A percentile compares a stretch with the other conserved stretches of the same genome.
phyloP scores from a whole-genome alignment of 768 basidiomycete species.

The Calocybe cyanea region DNA sequence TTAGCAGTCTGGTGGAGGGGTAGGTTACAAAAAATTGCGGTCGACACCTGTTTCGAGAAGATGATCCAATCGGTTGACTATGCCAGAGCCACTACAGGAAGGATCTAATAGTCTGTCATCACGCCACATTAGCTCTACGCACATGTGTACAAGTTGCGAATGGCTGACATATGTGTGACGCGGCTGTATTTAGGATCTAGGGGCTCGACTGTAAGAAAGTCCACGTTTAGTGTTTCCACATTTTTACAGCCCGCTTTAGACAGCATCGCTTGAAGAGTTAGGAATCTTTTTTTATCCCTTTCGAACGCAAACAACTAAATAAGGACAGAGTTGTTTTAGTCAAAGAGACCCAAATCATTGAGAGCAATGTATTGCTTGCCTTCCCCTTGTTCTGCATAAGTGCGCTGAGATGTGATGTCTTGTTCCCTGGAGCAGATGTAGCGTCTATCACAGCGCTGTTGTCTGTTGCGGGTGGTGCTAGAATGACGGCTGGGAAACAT shows the following conservation, averaged over 20 bases:
- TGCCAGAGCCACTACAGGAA: constrained; percentile 94
- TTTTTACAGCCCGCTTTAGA: constrained; percentile 81
- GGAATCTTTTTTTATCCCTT: constrained; percentile 75
- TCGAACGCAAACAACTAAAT: constrained; percentile 83
- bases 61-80: constrained; percentile 86
- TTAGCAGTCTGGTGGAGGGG: not conserved
- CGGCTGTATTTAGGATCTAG: constrained; percentile 52
- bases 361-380: constrained; percentile 34
- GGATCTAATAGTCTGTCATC: constrained; percentile 79
- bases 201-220: constrained; percentile 83
- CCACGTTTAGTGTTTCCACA: constrained; percentile 66
- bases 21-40: not conserved
- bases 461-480: constrained; percentile 63
- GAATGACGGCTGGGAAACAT: constrained; percentile 88
- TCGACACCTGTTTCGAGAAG: constrained; percentile 67
- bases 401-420: constrained; percentile 91
- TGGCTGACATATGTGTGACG: constrained; percentile 83
- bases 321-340: not conserved
- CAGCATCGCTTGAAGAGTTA: constrained; percentile 83
- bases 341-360: too few relatives aligned
- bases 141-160: constrained; percentile 1
- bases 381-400: constrained; percentile 81
- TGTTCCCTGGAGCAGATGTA: constrained; percentile 96
- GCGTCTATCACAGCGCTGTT: constrained; percentile 78
- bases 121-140: constrained; percentile 1